Evolutionary conservation across 1,284 basidiomycete genomes (phyloP).

Genomic region (Marasmius sp.): DNA sequence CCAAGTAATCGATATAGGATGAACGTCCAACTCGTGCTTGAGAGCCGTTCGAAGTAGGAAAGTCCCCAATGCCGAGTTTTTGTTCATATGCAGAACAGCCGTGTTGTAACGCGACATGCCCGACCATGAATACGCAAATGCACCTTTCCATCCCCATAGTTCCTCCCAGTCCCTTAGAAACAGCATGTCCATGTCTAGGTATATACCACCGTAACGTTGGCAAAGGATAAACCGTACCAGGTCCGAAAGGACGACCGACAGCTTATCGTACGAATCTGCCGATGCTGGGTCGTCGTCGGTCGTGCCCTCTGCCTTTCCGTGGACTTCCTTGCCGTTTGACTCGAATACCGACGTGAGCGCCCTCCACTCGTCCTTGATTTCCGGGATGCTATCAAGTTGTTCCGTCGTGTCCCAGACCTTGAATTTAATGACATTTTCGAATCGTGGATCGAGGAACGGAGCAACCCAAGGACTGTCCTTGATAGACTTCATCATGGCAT

Average conservation of each 20-base stretch:
- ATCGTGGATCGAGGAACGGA: conserved; percentile 80
- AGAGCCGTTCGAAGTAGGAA: conserved; percentile 86
- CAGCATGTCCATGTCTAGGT: conserved; percentile 86
- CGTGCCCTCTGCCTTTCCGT: conserved; percentile 24
- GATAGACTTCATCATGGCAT: conserved; percentile 70
- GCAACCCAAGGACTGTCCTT: conserved; percentile 81
- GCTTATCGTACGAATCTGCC: conserved; percentile 71
- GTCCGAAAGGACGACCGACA: conserved; percentile 84
- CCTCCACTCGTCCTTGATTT: conserved; percentile 79
- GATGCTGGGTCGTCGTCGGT: conserved; percentile 31
- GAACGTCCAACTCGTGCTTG: conserved; percentile 83
- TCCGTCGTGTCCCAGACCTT: conserved; percentile 91
- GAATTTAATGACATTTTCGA: conserved; percentile 81
- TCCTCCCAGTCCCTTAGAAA: conserved; percentile 92
- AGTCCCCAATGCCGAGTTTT: conserved; percentile 75
- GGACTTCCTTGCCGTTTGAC: conserved; percentile 65
- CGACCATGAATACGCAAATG: conserved; percentile 87
- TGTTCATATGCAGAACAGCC: conserved; percentile 82
- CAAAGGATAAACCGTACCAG: conserved; percentile 87
- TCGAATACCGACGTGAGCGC: conserved; percentile 68
- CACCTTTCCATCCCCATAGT: conserved; percentile 84
- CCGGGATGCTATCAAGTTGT: conserved; percentile 78
- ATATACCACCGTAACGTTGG: conserved; percentile 84
- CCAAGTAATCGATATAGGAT: conserved; percentile 80
- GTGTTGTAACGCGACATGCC: conserved; percentile 84